Base-by-base conservation (phyloP, 805 yeast species). In the Ogataea dorogensis region DNA sequence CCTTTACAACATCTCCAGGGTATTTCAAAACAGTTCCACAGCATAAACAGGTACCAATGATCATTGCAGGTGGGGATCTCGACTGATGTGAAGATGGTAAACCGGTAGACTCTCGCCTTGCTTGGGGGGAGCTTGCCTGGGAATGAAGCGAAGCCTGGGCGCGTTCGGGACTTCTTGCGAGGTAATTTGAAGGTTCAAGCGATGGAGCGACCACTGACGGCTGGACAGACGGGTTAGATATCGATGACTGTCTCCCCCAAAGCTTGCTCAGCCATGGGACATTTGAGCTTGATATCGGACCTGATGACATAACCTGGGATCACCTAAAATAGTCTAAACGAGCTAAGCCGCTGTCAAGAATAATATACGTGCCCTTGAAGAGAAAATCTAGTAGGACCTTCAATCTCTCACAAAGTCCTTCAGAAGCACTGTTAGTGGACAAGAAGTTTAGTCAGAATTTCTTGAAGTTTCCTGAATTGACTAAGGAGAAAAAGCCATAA, bases 1-100 rank as follows among this genome's bases (percentile, higher is more conserved):
- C 79, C 38, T 64, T 69, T 5, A 43, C 24, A 4, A 59, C 60
- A 7, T 50, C 39, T 2, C 54, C 43, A 0, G 72, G 72, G 31
- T 67, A 58, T 33, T 62, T 65, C 19, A 73, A 47, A 11, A 61
- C 38, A 0, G 72, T 64, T 1, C 73, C 74, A 54, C 79, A 74
- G 43, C 79, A 73, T 5, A 60, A 58, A 44, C 79, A 74, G 3
- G 54, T 31, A 23, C 49, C 58, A 9, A 56, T 32, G 4, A 51
- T 29, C 13, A 45, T 30, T 5, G 44, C 42, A 21, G 38, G 22
- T 13, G 24, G 29, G 30, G 23, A 27, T 28, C 29, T 24, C 20
- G 23, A 31, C n/a, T 20, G 29, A 10, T 12, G 8, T 16, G 30
- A 13, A 11, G 31, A 11, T 17, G 38, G 28, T 14, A 14, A 24